A percentile compares a stretch with the other conserved stretches of the same genome.
Conservation (phyloP, 139 green algal genomes). For the Picochlorum sp. region DNA sequence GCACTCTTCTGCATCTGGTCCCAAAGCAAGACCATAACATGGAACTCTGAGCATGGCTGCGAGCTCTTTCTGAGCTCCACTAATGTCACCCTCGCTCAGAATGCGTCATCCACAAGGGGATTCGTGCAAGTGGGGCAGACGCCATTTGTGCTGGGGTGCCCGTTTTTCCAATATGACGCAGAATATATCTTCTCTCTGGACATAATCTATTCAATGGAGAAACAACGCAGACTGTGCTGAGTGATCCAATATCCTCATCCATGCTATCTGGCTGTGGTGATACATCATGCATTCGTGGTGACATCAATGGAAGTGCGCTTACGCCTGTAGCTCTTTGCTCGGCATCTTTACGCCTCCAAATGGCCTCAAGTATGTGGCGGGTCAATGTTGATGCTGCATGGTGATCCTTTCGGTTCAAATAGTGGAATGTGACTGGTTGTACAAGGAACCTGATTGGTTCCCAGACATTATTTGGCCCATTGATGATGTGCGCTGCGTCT, state of each 20-base stretch:
- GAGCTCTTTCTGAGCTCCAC: slow-evolving; percentile 17
- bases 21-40: slow-evolving; percentile 28
- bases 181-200: slow-evolving; percentile 28
- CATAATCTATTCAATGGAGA: slow-evolving; percentile 30
- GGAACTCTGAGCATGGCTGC: slow-evolving; percentile 23
- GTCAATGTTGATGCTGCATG: background rate
- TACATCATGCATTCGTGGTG: background rate
- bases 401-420: background rate
- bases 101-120: slow-evolving; percentile 59
- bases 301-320: slow-evolving; percentile 11
- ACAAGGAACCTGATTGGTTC: background rate
- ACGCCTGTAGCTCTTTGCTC: slow-evolving; percentile 6
- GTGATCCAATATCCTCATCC: slow-evolving; percentile 2
- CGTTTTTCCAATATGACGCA: slow-evolving; percentile 3
- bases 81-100: slow-evolving; percentile 47
- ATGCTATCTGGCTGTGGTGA: background rate
- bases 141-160: slow-evolving; percentile 6
- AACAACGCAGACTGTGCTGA: slow-evolving; percentile 18
- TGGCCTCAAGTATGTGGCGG: slow-evolving; percentile 2
- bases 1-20: slow-evolving; percentile 17
- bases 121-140: slow-evolving; percentile 16
- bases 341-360: slow-evolving; percentile 1
- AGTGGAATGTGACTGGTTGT: background rate
- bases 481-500: slow-evolving; percentile 17
- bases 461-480: slow-evolving; percentile 13